These are phyloP conservation scores for Perkinsus marinus DNA, from an alignment of 169 alveolate genomes.

Conservation along the genomic window DNA sequence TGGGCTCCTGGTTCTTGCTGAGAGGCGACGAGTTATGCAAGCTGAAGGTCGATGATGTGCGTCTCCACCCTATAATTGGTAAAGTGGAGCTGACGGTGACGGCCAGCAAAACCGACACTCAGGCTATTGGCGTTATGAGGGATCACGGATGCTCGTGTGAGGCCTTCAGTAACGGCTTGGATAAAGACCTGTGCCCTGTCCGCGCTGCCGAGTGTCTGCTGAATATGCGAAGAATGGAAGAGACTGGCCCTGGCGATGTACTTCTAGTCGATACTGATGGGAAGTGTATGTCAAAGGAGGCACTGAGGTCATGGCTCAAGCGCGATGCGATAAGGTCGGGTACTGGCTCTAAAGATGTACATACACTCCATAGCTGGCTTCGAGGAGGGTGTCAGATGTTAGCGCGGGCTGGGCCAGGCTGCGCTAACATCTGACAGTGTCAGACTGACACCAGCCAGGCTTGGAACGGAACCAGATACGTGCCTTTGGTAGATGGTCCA, in stretches of 20 bases:
- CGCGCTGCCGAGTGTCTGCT: neutral
- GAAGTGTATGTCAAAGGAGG: no score
- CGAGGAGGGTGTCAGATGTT: neutral
- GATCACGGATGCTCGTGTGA: neutral
- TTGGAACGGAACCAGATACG: no score
- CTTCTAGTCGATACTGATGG: neutral
- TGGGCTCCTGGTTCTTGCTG: neutral
- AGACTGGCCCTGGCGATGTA: neutral
- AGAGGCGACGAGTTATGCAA: neutral
- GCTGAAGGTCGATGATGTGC: neutral
- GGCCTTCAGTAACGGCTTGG: neutral
- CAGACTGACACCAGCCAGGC: no score
- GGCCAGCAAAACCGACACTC: neutral
- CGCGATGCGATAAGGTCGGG: neutral
- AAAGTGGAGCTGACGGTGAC: neutral
- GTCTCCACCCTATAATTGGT: neutral
- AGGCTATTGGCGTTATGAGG: neutral
- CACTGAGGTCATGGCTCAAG: neutral
- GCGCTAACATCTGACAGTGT: no score
- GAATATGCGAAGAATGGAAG: neutral
- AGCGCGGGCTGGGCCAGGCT: neutral
- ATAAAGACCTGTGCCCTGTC: neutral
- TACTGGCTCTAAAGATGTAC: neutral
- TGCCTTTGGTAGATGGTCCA: no score
- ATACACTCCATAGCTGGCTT: neutral